Percentiles rank a stretch among this genome's conserved stretches.
These are phyloP conservation scores for Nectriaceae sp. DNA, from an alignment of 2,329 filamentous ascomycete genomes.

Conservation along the genomic window DNA sequence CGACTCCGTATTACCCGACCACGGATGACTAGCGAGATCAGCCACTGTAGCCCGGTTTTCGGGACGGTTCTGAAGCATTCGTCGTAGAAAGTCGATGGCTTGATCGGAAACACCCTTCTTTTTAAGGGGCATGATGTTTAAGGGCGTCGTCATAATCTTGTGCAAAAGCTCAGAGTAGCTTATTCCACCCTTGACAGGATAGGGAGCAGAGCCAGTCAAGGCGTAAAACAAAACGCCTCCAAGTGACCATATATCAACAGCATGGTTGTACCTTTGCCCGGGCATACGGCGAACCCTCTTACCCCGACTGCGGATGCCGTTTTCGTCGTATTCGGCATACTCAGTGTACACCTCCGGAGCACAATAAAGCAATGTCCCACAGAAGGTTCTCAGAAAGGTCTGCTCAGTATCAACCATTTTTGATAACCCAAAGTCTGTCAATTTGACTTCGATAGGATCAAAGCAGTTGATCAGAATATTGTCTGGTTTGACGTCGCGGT, in stretches of 20 bases:
- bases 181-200: slow-evolving; percentile 73
- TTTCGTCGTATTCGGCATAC: slow-evolving; percentile 67
- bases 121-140: slow-evolving; percentile 68
- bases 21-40: slow-evolving; percentile 70
- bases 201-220: slow-evolving; percentile 79
- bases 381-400: slow-evolving; percentile 94
- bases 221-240: slow-evolving; percentile 89
- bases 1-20: slow-evolving; percentile 56
- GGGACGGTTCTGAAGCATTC: slow-evolving; percentile 83
- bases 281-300: slow-evolving; percentile 60
- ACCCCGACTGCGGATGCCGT: slow-evolving; percentile 63
- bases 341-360: slow-evolving; percentile 93
- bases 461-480: slow-evolving; percentile 84
- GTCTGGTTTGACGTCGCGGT: slow-evolving; percentile 98
- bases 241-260: slow-evolving; percentile 95
- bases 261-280: slow-evolving; percentile 78
- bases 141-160: slow-evolving; percentile 78
- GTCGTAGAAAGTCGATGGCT: slow-evolving; percentile 72
- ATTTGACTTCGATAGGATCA: slow-evolving; percentile 78
- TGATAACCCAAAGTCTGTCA: slow-evolving; percentile 95
- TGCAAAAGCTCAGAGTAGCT: slow-evolving; percentile 79
- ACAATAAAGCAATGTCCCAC: slow-evolving; percentile 92
- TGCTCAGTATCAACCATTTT: slow-evolving; percentile 90
- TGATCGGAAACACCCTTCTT: slow-evolving; percentile 59
- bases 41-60: slow-evolving; percentile 72